Base-by-base conservation (phyloP, 1,284 basidiomycete genomes). In the Papiliotrema terrestris region DNA sequence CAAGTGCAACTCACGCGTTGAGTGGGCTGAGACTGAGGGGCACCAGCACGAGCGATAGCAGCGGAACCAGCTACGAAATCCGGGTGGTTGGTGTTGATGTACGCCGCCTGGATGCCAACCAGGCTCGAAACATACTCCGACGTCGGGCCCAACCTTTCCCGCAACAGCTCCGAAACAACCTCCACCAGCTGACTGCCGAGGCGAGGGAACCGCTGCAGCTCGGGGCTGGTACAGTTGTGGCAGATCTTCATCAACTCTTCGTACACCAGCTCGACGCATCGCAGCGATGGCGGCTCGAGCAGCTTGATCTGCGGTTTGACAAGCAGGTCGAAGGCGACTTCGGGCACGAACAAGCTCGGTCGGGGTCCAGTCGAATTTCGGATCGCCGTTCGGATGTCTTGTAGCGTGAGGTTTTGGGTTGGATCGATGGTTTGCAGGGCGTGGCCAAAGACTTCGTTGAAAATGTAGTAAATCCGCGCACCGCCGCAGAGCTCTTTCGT, bases 231-330 rank as follows among this genome's bases (percentile, higher is more conserved):
- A 78, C 94, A 97, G 73, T 95, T 98, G 77, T 99, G 96, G 77
- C 96, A 98, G 58, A 99, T 96, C 82, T 98, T 98, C 71, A 99
- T 97, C 52, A 99, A 80, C 77, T 99, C 96, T 76, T 99, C 96
- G 74, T 98, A 98, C 13, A 98, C 96, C 61, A 99, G 79, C 77
- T 98, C 96, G 29, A 98, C 96, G 68, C 96, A 99, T 41, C 95
- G 83, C 77, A 97, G 77, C 77, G 89, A 89, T 8, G 96, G 95
- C 5, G 91, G 84, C 76, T 98, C 94, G 57, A 99, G 80, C 32
- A 98, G 81, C 79, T 96, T 96, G 78, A 99, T 98, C 77, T 99
- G 96, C 0, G 96, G 96, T 76, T 98, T 98, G 67, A 99, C 93
- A 53, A 99, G 81, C 49, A 99, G 78, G 73, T 98, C 96, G 69